A percentile compares a stretch with the other conserved stretches of the same genome.
Conservation (phyloP, 2,329 filamentous ascomycete species). For the Penicillium sp. region DNA sequence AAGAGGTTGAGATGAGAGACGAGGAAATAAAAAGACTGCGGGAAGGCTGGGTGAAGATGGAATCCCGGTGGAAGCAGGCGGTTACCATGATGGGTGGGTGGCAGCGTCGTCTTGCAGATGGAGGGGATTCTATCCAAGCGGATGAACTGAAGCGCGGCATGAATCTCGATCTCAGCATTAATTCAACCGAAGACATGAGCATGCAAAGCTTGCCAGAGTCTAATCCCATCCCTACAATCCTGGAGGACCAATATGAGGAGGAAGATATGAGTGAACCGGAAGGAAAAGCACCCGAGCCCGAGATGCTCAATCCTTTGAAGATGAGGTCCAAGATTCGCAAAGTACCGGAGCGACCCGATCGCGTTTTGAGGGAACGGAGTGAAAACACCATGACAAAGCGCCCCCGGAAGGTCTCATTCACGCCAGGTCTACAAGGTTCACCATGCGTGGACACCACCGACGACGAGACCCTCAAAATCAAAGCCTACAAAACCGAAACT, state of each 20-base stretch:
- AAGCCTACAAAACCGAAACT: conserved; percentile 32
- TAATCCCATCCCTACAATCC: conserved; percentile 30
- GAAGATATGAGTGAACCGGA: conserved; percentile 30
- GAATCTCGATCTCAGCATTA: conserved; percentile 41
- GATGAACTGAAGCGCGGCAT: conserved; percentile 45
- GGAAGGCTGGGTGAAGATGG: conserved; percentile 90
- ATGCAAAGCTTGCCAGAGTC: conserved; percentile 20
- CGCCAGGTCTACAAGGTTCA: conserved; percentile 31
- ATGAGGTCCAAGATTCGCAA: conserved; percentile 24
- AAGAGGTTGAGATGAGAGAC: conserved; percentile 89
- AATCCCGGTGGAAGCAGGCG: conserved; percentile 83
- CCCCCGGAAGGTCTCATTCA: conserved; percentile 41
- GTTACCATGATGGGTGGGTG: conserved; percentile 88
- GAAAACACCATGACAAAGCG: conserved; percentile 34
- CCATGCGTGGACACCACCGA: conserved; percentile 25
- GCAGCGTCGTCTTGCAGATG: conserved; percentile 69
- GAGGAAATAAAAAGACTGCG: conserved; percentile 82
- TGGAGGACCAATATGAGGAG: conserved; percentile 30
- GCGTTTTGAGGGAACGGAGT: conserved; percentile 37
- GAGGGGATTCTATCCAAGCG: conserved; percentile 42
- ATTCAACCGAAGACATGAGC: conserved; percentile 19
- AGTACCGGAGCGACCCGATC: conserved; percentile 24
- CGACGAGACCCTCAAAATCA: conserved; percentile 36
- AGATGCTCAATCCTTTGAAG: conserved; percentile 8
- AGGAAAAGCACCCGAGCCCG: conserved; percentile 15